Base-by-base conservation (phyloP, 2,329 filamentous ascomycete species). In the Daldinia sp. region DNA sequence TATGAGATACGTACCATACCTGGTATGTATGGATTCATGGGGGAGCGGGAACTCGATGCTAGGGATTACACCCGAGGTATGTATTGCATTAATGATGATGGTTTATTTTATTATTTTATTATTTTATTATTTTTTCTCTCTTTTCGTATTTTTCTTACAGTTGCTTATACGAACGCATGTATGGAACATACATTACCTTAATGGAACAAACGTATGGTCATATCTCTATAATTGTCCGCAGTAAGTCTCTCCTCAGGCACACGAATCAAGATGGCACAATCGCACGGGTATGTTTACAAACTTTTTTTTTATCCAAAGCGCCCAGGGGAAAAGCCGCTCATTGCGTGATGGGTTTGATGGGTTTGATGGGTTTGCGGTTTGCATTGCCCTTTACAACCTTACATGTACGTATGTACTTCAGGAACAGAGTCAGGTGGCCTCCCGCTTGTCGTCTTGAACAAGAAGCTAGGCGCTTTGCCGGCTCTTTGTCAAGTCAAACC, bases 221-320 rank as follows among this genome's bases (percentile, higher is more conserved):
- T 45, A 45, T 27, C 21, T 45, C 13, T 13, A 13, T 34, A 11
- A 34, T n/a, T n/a, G n/a, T n/a, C 39, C 45, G 47, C 57, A 58
- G 35, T n/a, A 17, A n/a, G 43, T 6, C 58, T 59, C 54, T 59
- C 30, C 48, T 56, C 53, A 65, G 58, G 62, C 54, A 65, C 63
- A 41, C 50, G 47, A 47, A 58, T 25, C 15, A 63, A 58, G 23
- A 67, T 64, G 55, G 61, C 58, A 67, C 61, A 64, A 64, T 62
- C 54, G 45, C 58, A 64, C 54, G 58, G 47, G 32, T 55, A 62
- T 35, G 54, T 58, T n/a, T 62, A 49, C 58, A 50, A 58, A 58
- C 61, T 58, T 62, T 45, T 62, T 58, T 62, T 45, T 62, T 23
- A 55, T 23, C 45, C 49, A 52, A 34, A 57, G 48, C 48, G 4